These are phyloP conservation scores for Debaryomycetaceae sp. DNA, from an alignment of 1,139 yeast species.

Conservation along the genomic window DNA sequence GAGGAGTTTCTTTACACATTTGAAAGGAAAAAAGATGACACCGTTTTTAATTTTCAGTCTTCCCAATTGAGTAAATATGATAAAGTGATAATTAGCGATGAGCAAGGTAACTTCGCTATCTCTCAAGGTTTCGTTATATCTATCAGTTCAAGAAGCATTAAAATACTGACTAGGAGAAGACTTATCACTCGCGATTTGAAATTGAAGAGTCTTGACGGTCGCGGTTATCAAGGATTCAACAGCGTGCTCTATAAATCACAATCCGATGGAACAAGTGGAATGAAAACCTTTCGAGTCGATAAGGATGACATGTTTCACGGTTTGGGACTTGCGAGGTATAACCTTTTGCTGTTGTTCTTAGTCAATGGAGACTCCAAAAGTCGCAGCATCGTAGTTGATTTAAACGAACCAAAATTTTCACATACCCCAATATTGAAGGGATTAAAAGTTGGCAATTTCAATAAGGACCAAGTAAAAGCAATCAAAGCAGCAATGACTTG, in stretches of 20 bases:
- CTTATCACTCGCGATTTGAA: conserved; percentile 45
- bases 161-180: conserved; percentile 49
- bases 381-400: conserved; percentile 62
- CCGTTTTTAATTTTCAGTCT: conserved; percentile 20
- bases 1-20: conserved; percentile 47
- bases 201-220: conserved; percentile 37
- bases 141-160: conserved; percentile 35
- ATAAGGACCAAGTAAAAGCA: conserved; percentile 69
- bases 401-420: conserved; percentile 27
- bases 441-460: conserved; percentile 19
- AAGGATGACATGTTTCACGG: conserved; percentile 77
- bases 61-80: conserved; percentile 53
- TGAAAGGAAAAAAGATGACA: conserved; percentile 21
- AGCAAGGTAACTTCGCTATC: conserved; percentile 71
- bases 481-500: conserved; percentile 61
- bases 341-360: conserved; percentile 63
- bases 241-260: conserved; percentile 37
- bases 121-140: conserved; percentile 57
- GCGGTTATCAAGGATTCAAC: conserved; percentile 46
- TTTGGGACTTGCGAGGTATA: conserved; percentile 72
- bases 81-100: conserved; percentile 73
- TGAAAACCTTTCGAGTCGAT: conserved; percentile 60
- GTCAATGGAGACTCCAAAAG: conserved; percentile 52
- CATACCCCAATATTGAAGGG: background rate
- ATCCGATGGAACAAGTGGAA: conserved; percentile 1